These are phyloP conservation scores for Macaranga tanarius DNA, from an alignment of 441 rosid genomes.

Conservation along the genomic window DNA sequence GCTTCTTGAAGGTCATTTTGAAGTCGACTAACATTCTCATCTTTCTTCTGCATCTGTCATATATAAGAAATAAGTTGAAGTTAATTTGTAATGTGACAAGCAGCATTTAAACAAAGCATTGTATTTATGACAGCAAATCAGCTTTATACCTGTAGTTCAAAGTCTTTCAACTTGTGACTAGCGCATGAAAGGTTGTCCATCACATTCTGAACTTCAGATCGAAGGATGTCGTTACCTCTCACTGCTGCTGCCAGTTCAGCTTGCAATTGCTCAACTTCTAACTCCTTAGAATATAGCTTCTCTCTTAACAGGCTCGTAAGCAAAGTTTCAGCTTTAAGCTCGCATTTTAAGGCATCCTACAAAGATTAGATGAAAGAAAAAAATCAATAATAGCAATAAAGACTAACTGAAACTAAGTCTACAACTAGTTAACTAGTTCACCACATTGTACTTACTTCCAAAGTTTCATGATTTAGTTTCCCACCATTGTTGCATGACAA, in stretches of 20 bases:
- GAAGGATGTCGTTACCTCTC: conserved; percentile 73
- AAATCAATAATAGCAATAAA: conserved; percentile 9
- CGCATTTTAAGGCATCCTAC: conserved; percentile 58
- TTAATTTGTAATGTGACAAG: too few species aligned
- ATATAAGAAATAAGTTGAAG: neutral
- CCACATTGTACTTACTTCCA: conserved; percentile 48
- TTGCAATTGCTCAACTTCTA: conserved; percentile 79
- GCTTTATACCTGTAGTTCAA: conserved; percentile 75
- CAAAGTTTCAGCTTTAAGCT: conserved; percentile 71
- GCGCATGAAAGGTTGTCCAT: conserved; percentile 68
- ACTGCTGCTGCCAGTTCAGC: conserved; percentile 84
- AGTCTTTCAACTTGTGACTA: conserved; percentile 67
- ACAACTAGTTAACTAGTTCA: neutral
- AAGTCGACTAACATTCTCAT: conserved; percentile 50
- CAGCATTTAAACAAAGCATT: too few species aligned
- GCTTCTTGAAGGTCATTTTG: conserved; percentile 64
- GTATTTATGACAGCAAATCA: too few species aligned
- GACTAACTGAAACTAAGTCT: conserved; percentile 2
- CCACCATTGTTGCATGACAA: conserved; percentile 21
- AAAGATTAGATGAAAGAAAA: conserved; percentile 15
- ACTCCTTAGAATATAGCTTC: conserved; percentile 78
- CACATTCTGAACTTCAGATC: conserved; percentile 65
- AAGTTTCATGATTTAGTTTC: conserved; percentile 41
- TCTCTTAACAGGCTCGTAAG: conserved; percentile 72
- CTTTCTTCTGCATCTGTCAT: conserved; percentile 73